Percentiles rank a stretch among this genome's conserved stretches.
phyloP scores from a whole-genome alignment of 768 basidiomycete species.

The Nidularia sp. region DNA sequence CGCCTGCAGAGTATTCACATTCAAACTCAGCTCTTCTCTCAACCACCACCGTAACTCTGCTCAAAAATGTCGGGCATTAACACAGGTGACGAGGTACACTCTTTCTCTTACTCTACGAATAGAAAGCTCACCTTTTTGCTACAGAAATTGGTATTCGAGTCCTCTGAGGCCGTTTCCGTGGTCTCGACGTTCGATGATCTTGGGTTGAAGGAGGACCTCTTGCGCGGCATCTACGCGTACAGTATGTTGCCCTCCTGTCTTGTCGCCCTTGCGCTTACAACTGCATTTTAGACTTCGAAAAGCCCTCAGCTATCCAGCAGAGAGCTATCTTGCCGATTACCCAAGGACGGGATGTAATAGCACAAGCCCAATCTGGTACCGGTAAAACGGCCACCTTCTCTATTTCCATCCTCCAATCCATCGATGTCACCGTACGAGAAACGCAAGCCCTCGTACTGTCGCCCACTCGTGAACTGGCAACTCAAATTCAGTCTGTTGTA shows the following conservation, averaged over 20 bases:
- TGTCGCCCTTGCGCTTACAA: neutral
- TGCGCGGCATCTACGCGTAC: conserved; percentile 97
- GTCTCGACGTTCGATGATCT: conserved; percentile 90
- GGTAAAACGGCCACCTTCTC: conserved; percentile 99
- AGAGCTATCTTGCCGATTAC: conserved; percentile 96
- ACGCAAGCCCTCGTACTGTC: conserved; percentile 96
- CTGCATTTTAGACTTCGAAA: conserved; percentile 73
- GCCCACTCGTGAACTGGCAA: conserved; percentile 96
- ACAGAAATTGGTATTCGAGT: conserved; percentile 92
- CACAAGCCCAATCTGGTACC: conserved; percentile 97
- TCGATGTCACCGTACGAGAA: conserved; percentile 92
- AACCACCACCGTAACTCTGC: conserved; percentile 23
- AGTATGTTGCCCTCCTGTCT: conserved; percentile 46
- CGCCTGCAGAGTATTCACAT: conserved; percentile 18
- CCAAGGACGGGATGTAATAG: conserved; percentile 95
- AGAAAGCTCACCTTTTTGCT: conserved; percentile 4
- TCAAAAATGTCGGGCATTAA: conserved; percentile 78
- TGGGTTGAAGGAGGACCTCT: conserved; percentile 88
- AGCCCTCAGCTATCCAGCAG: conserved; percentile 98
- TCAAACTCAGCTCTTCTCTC: conserved; percentile 56
- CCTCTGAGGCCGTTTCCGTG: conserved; percentile 86
- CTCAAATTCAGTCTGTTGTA: conserved; percentile 98
- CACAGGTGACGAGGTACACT: conserved; percentile 76
- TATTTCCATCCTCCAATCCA: conserved; percentile 95
- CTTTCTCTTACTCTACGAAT: conserved; percentile 6